Base-by-base conservation (phyloP, 768 basidiomycete species). In the Tricholoma bakamatsutake region DNA sequence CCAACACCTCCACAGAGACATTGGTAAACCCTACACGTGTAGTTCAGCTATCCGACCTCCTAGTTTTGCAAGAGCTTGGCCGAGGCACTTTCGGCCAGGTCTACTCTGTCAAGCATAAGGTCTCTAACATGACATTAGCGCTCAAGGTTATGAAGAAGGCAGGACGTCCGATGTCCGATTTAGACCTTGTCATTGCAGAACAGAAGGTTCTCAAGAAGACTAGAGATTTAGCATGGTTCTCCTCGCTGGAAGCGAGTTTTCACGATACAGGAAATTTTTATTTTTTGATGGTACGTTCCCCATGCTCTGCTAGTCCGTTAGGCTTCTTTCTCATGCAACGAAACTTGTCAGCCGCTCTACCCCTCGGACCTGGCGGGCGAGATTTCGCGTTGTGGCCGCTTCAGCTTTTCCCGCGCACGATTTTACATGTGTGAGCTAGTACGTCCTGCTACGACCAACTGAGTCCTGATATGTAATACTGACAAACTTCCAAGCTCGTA, bases 341-440 rank as follows among this genome's bases (percentile, higher is more conserved):
- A 35, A 31, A 27, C 7, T 1, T 51, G 49, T 13, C 52, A 71
- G 70, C 59, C 64, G 5, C 53, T 62, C 5, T 66, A 68, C 50
- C 66, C 67, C 5, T 69, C 65, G 5, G 69, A 69, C 55, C 45
- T 73, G 12, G 68, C 69, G 34, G 61, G 61, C 33, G 69, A 71
- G 52, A 63, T 73, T 40, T 61, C 66, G 31, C 58, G 66, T 3
- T 66, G 66, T 28, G 62, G 60, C 18, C 58, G 49, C 2, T 62
- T 71, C 13, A 60, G 61, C 3, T 56, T 62, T 5, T 39, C 52
- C n/a, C 57, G 63, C 15, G 67, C 69, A 18, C 64, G 66, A 21
- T 70, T 73, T 35, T 73, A 73, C 40, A 69, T 68, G 51, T 67
- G 67, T 11, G 71, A 74, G 62, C 59, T 73, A 35, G 73, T 73